Conservation (phyloP, 192 early-diverging fungal genomes). For the Linnemannia schmuckeri region DNA sequence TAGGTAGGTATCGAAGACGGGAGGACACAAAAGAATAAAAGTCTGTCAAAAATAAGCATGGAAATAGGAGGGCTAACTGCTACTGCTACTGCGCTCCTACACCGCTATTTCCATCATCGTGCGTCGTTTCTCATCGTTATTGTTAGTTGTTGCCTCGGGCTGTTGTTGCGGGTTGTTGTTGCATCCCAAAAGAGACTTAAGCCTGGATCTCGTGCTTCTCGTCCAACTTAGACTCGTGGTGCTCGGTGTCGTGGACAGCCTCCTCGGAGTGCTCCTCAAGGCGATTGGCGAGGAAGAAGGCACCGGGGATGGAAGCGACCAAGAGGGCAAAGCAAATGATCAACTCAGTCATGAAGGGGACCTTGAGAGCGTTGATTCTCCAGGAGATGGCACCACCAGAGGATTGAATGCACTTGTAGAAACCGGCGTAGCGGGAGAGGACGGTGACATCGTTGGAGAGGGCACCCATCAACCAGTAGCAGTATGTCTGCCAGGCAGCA, state of each 20-base stretch:
- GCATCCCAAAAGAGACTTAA: not conserved
- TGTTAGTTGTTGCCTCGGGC: not conserved
- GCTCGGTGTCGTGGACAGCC: not conserved
- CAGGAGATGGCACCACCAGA: slow-evolving; percentile 74
- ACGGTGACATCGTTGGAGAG: slow-evolving; percentile 80
- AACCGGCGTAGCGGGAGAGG: slow-evolving; percentile 78
- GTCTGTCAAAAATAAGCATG: not conserved
- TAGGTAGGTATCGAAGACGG: not conserved
- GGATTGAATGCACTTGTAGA: slow-evolving; percentile 91
- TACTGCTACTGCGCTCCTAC: not conserved
- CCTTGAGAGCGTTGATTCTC: slow-evolving; percentile 66
- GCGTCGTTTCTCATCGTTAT: too few species aligned
- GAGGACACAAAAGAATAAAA: not conserved
- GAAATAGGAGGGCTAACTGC: not conserved
- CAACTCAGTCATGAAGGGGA: slow-evolving; percentile 18
- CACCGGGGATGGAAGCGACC: slow-evolving; percentile 15
- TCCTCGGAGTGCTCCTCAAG: slow-evolving; percentile 19
- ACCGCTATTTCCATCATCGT: too few species aligned
- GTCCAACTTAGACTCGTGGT: not conserved
- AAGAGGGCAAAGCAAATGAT: slow-evolving; percentile 32
- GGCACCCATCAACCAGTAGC: slow-evolving; percentile 87
- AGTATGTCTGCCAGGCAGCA: slow-evolving; percentile 76
- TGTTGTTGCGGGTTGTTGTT: not conserved
- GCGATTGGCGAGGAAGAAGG: slow-evolving; percentile 6
- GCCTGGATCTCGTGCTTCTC: not conserved